Conservation (phyloP, 768 basidiomycete genomes). For the Boletus patriciae region DNA sequence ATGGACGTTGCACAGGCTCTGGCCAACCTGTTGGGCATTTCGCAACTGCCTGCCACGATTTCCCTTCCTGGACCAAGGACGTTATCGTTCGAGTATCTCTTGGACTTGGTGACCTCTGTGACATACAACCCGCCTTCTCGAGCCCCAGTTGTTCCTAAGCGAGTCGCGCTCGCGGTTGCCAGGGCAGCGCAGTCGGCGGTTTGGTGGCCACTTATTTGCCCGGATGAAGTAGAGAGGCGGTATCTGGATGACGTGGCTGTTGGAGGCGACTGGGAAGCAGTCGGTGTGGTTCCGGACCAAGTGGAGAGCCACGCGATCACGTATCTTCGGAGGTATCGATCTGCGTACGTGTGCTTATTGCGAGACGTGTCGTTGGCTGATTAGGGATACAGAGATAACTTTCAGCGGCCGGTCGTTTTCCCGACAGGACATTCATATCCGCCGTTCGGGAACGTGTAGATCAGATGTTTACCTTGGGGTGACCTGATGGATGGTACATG, state of each 20-base stretch:
- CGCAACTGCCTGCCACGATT: constrained; percentile 65
- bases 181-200: constrained; percentile 54
- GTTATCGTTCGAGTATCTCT: constrained; percentile 77
- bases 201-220: constrained; percentile 93
- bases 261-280: constrained; percentile 77
- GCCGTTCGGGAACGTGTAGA: constrained; percentile 27
- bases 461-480: constrained; percentile 17
- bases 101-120: constrained; percentile 75
- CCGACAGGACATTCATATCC: constrained; percentile 47
- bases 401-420: constrained; percentile 63
- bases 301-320: constrained; percentile 88
- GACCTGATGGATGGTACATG: constrained; percentile 17
- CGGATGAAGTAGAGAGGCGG: constrained; percentile 87
- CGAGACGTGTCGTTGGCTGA: constrained; percentile 13
- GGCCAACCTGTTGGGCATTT: constrained; percentile 65
- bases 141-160: constrained; percentile 76
- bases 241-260: constrained; percentile 79
- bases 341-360: constrained; percentile 61
- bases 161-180: constrained; percentile 62
- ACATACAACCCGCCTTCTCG: constrained; percentile 73
- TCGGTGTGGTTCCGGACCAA: constrained; percentile 79
- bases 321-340: constrained; percentile 86
- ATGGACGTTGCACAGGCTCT: constrained; percentile 93
- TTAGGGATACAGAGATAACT: constrained; percentile 52
- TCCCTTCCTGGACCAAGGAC: constrained; percentile 88